Evolutionary conservation across 1,139 yeast genomes (phyloP).

Genomic region (Candida sp.): DNA sequence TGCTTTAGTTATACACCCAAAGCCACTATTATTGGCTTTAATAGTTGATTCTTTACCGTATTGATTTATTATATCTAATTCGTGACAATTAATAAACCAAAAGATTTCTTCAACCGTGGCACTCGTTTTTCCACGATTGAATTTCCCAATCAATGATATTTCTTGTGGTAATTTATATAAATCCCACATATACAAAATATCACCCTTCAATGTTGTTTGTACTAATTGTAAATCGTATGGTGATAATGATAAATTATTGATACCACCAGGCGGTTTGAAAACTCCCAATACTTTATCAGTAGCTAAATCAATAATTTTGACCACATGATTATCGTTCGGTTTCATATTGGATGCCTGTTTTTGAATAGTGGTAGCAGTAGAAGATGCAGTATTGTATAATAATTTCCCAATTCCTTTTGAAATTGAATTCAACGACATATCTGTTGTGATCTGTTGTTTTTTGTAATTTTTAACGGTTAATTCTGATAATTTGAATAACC

Average conservation of each 20-base stretch:
- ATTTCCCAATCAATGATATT: slow-evolving; percentile 56
- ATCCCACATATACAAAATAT: slow-evolving; percentile 64
- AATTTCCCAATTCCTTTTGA: slow-evolving; percentile 30
- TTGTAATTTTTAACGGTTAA: slow-evolving; percentile 13
- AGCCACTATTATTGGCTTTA: slow-evolving; percentile 35
- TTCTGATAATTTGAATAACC: slow-evolving; percentile 48
- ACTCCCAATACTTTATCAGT: slow-evolving; percentile 44
- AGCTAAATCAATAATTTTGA: slow-evolving; percentile 45
- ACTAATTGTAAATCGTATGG: slow-evolving; percentile 61
- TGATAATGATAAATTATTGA: slow-evolving; percentile 57
- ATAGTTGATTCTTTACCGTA: slow-evolving; percentile 8
- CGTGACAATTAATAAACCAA: slow-evolving; percentile 45
- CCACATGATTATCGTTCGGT: slow-evolving; percentile 30
- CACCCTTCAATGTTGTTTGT: slow-evolving; percentile 60
- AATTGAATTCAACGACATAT: slow-evolving; percentile 25
- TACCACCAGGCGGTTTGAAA: slow-evolving; percentile 61
- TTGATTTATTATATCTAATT: slow-evolving; percentile 8
- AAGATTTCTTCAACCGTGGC: slow-evolving; percentile 49
- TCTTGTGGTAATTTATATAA: slow-evolving; percentile 49
- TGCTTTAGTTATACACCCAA: slow-evolving; percentile 53
- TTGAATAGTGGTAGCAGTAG: slow-evolving; percentile 26
- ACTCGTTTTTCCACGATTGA: slow-evolving; percentile 62
- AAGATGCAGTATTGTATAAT: slow-evolving; percentile 35
- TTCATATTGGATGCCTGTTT: slow-evolving; percentile 21
- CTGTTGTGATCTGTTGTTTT: slow-evolving; percentile 7